A percentile compares a stretch with the other conserved stretches of the same genome.
Evolutionary conservation across 805 yeast species (phyloP).

Genomic region (Zygosaccharomyces pseudorouxii): DNA sequence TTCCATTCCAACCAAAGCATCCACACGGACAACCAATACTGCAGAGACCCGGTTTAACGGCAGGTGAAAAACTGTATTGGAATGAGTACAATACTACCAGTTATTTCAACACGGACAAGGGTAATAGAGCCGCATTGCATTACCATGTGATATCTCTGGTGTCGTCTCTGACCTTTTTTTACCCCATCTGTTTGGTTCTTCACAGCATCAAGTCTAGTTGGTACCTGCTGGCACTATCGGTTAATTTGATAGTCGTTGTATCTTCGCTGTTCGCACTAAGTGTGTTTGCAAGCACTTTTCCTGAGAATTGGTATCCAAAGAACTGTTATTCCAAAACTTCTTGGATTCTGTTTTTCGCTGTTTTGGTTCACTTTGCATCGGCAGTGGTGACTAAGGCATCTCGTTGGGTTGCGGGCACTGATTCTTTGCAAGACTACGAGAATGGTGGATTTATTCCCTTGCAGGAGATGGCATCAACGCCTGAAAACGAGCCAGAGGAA

Average conservation of each 20-base stretch:
- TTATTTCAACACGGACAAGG: constrained; percentile 50
- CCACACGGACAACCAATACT: constrained; percentile 74
- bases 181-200: constrained; percentile 65
- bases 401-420: constrained; percentile 24
- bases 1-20: constrained; percentile 45
- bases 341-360: constrained; percentile 50
- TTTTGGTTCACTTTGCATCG: constrained; percentile 49
- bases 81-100: constrained; percentile 71
- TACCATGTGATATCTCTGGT: constrained; percentile 48
- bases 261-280: constrained; percentile 52
- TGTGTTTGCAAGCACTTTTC: constrained; percentile 55
- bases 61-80: constrained; percentile 77
- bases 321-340: constrained; percentile 70
- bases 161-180: constrained; percentile 47
- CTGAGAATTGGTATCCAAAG: constrained; percentile 62
- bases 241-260: constrained; percentile 45
- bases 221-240: constrained; percentile 52
- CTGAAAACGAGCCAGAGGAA: constrained; percentile 7
- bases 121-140: constrained; percentile 48
- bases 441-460: constrained; percentile 29
- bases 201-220: constrained; percentile 55
- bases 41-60: constrained; percentile 50
- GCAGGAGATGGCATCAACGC: constrained; percentile 18
- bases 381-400: constrained; percentile 49
- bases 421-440: constrained; percentile 27